A percentile compares a stretch with the other conserved stretches of the same genome.
phyloP scores from a whole-genome alignment of 768 basidiomycete genomes.

The Lyophyllum semitale region DNA sequence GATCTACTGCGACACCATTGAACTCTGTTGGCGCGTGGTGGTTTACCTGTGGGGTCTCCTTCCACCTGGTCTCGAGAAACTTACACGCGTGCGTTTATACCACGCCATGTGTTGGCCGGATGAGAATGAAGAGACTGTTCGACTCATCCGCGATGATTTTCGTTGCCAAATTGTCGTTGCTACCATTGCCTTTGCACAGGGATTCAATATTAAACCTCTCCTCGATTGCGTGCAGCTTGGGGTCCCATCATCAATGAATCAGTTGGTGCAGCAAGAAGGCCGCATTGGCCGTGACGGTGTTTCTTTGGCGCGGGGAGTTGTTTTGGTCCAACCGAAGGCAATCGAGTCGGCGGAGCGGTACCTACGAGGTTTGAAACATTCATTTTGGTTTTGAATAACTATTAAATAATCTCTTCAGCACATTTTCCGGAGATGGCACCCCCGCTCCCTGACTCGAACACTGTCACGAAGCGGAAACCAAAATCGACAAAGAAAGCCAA shows the following conservation, averaged over 20 bases:
- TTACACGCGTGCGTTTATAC: not conserved
- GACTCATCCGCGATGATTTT: conserved; percentile 3
- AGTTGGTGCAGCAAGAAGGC: conserved; percentile 5
- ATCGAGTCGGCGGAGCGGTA: not conserved
- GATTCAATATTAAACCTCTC: conserved; percentile 5
- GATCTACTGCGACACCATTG: not conserved
- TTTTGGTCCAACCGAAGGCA: conserved; percentile 1
- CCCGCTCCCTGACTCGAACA: too few relatives aligned
- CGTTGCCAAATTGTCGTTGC: not conserved
- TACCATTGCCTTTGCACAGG: not conserved
- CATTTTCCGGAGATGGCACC: not conserved
- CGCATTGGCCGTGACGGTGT: conserved; percentile 5
- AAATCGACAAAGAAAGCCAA: not conserved
- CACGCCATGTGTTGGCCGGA: conserved; percentile 7
- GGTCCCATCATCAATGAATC: not conserved
- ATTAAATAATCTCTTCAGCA: not conserved
- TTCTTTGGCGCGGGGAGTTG: not conserved
- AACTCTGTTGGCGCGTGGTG: conserved; percentile 1
- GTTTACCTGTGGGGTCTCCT: conserved; percentile 3
- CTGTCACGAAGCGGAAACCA: too few relatives aligned
- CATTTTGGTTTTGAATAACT: too few relatives aligned
- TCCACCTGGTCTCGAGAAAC: not conserved
- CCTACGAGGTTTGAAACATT: not conserved
- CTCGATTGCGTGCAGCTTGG: conserved; percentile 5
- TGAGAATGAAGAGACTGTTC: conserved; percentile 4